Percentiles rank a stretch among this genome's conserved stretches.
Evolutionary conservation across 179 eudicot genomes (phyloP).

Genomic region (Dionaea muscipula): DNA sequence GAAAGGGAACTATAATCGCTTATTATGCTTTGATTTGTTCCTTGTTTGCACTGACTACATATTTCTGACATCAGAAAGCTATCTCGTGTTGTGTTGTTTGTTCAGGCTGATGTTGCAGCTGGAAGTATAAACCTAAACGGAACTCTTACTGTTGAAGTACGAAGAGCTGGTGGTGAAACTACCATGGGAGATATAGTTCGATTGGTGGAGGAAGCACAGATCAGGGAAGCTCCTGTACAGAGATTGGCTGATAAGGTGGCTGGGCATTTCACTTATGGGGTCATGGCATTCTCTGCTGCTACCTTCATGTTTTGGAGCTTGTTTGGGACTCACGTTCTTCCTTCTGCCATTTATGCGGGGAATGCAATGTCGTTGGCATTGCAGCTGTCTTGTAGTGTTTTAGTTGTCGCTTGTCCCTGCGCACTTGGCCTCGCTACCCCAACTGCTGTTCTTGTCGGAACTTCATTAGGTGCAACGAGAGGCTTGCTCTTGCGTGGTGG

Average conservation of each 20-base stretch:
- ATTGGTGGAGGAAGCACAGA: constrained; percentile 93
- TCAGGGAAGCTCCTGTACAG: constrained; percentile 98
- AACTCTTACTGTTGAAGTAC: constrained; percentile 81
- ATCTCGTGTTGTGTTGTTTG: constrained; percentile 3
- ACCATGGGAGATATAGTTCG: constrained; percentile 93
- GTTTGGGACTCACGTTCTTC: constrained; percentile 63
- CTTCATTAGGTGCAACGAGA: constrained; percentile 89
- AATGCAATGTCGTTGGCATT: constrained; percentile 72
- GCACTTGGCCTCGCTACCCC: constrained; percentile 99
- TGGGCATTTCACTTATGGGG: constrained; percentile 93
- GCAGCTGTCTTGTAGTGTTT: constrained; percentile 94
- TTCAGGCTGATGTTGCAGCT: constrained; percentile 83
- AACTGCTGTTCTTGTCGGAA: constrained; percentile 98
- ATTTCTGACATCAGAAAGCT: background rate
- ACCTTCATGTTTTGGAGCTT: constrained; percentile 89
- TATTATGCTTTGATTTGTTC: background rate
- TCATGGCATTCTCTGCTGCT: constrained; percentile 94
- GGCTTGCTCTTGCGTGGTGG: constrained; percentile 98
- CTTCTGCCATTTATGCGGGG: constrained; percentile 59
- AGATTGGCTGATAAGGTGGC: constrained; percentile 97
- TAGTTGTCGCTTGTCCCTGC: constrained; percentile 99
- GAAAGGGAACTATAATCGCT: no score
- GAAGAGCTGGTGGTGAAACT: constrained; percentile 86
- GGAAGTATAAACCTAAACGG: constrained; percentile 97
- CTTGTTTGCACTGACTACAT: background rate